These are phyloP conservation scores for Tylopilus balloui DNA, from an alignment of 768 basidiomycete species.

Conservation along the genomic window DNA sequence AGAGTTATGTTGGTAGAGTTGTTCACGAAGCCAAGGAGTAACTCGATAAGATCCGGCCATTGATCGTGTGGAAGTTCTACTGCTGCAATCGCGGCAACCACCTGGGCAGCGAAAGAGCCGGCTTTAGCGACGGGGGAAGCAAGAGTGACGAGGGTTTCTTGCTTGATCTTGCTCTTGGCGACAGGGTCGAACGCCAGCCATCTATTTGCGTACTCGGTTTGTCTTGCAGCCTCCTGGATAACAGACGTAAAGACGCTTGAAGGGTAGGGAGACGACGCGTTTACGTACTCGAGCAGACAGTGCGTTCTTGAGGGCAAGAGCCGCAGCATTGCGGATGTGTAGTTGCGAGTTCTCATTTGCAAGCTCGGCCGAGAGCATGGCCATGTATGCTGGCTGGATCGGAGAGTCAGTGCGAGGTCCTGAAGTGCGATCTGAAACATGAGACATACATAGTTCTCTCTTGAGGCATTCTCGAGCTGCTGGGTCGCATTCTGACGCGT, in stretches of 20 bases:
- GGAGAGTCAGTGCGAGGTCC: conserved; percentile 9
- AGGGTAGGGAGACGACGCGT: conserved; percentile 18
- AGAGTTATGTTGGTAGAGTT: conserved; percentile 65
- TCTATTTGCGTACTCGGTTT: conserved; percentile 68
- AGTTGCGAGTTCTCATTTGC: conserved; percentile 65
- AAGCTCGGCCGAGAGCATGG: conserved; percentile 83
- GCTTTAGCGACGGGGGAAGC: conserved; percentile 67
- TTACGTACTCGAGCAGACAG: conserved; percentile 79
- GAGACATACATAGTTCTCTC: conserved; percentile 81
- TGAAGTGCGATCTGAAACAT: conserved; percentile 30
- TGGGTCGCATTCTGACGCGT: conserved; percentile 90
- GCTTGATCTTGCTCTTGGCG: conserved; percentile 79
- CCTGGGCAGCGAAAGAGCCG: conserved; percentile 86
- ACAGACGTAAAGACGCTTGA: conserved; percentile 15
- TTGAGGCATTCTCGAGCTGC: conserved; percentile 80
- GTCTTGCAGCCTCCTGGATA: conserved; percentile 66
- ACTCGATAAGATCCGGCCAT: conserved; percentile 88
- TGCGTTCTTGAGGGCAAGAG: conserved; percentile 94
- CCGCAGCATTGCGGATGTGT: conserved; percentile 91
- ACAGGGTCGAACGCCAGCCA: conserved; percentile 76
- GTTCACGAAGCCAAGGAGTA: conserved; percentile 84
- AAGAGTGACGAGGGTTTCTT: conserved; percentile 78
- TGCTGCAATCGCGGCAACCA: conserved; percentile 89
- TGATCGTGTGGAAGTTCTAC: conserved; percentile 85
- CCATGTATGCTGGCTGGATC: conserved; percentile 83